Evolutionary conservation across 148 eudicot species (phyloP).

Genomic region (Cornus florida): DNA sequence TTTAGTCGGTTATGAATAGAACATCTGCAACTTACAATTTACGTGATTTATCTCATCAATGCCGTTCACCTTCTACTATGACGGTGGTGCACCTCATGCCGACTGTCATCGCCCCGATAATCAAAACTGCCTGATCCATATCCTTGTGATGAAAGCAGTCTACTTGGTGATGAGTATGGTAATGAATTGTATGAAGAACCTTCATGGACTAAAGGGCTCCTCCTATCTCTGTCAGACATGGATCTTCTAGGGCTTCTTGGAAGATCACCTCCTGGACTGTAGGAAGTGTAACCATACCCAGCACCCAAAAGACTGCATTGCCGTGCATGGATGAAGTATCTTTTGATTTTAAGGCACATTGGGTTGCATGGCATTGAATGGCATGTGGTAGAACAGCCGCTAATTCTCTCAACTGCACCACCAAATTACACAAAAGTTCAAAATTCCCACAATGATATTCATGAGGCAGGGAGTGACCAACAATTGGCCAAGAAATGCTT

Average conservation of each 20-base stretch:
- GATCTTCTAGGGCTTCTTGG: conserved; percentile 66
- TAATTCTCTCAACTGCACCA: conserved; percentile 42
- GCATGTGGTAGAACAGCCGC: conserved; percentile 43
- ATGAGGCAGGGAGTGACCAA: neutral
- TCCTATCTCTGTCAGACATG: conserved; percentile 52
- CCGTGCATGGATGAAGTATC: conserved; percentile 48
- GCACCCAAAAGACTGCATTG: conserved; percentile 33
- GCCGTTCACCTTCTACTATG: conserved; percentile 39
- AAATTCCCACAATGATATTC: neutral
- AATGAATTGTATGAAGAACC: conserved; percentile 49
- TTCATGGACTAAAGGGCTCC: conserved; percentile 48
- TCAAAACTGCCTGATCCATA: conserved; percentile 24
- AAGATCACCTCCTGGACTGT: conserved; percentile 33
- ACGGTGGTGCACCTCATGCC: conserved; percentile 42
- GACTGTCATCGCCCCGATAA: conserved; percentile 26
- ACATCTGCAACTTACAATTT: neutral
- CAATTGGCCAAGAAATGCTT: neutral
- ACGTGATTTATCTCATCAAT: neutral
- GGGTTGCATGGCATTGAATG: conserved; percentile 25
- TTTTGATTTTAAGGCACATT: conserved; percentile 35
- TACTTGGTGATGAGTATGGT: conserved; percentile 37
- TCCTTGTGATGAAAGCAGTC: conserved; percentile 30
- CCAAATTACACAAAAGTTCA: neutral
- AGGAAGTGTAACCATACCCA: conserved; percentile 31
- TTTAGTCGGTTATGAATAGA: neutral